Base-by-base conservation (phyloP, 352 stramenopile genomes). In the Phytophthora pluvialis region DNA sequence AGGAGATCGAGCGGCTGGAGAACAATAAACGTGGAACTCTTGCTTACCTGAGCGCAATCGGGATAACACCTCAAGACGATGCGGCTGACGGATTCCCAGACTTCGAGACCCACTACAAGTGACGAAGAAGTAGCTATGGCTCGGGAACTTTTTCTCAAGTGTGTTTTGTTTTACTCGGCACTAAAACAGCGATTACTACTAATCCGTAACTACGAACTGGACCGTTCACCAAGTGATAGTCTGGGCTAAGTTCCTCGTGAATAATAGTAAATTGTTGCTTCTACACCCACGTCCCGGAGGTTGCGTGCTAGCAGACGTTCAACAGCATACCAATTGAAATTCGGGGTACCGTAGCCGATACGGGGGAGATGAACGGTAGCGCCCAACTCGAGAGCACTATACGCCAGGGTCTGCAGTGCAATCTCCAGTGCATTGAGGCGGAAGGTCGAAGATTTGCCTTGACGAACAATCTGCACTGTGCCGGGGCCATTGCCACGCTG, bases 301-400 rank as follows among this genome's bases (percentile, higher is more conserved):
- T 85, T 76, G 6, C 84, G 80, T 49, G 84, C 80, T 54, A 91
- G 65, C 36, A 93, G 70, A 40, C 85, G 85, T 73, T 91, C 85
- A 31, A 91, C 85, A 9, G 82, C 81, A 64, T 93, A 93, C 85
- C 85, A 93, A 55, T 93, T 93, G 71, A 91, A 93, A 40, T 77
- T 67, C 2, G 85, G 81, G 15, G 85, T 91, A 43, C 82, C 85
- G 49, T 89, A 90, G 44, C 85, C 85, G 35, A 93, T 91, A 40
- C 85, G 82, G 26, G 85, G 85, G 60, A 93, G 79, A 79, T 93
- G 82, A 53, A 93, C 68, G 36, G 73, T 89, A 43, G 82, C 85
- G 10, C 64, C 26, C 28, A 89, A 53, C 18, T 62, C 40, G 4
- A 61, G 51, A 6, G 81, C 73, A 50, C 70, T 63, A 51, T 69